These are phyloP conservation scores for Neonectria magnoliae DNA, from an alignment of 2,329 filamentous ascomycete genomes.

Conservation along the genomic window DNA sequence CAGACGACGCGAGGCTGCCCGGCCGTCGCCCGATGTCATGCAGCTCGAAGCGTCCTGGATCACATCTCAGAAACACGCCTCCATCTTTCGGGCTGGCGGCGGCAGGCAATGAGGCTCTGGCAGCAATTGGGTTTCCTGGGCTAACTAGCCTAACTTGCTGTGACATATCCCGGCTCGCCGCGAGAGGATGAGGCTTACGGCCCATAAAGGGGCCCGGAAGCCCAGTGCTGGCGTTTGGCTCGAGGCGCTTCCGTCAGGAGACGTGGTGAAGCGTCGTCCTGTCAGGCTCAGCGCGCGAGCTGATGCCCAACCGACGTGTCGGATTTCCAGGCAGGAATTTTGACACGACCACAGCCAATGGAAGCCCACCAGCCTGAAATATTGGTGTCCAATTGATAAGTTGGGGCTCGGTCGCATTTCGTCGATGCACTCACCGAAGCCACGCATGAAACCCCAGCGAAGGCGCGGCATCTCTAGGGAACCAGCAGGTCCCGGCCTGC, in stretches of 20 bases:
- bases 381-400: slow-evolving; percentile 21
- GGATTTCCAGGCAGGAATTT: not conserved
- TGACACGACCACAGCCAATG: slow-evolving; percentile 10
- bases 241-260: not conserved
- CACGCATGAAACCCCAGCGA: slow-evolving; percentile 15
- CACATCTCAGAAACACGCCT: not conserved
- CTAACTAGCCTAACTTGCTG: not conserved
- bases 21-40: slow-evolving; percentile 16
- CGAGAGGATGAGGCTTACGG: slow-evolving; percentile 12
- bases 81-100: not conserved
- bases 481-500: slow-evolving; percentile 12
- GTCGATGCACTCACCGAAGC: slow-evolving; percentile 16
- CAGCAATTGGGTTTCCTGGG: slow-evolving; percentile 21
- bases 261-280: slow-evolving; percentile 1
- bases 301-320: slow-evolving; percentile 25
- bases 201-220: slow-evolving; percentile 7
- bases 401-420: slow-evolving; percentile 14
- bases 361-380: slow-evolving; percentile 8
- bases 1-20: slow-evolving; percentile 16
- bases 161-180: not conserved
- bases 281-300: slow-evolving; percentile 11
- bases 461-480: slow-evolving; percentile 5
- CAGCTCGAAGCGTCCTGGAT: slow-evolving; percentile 3
- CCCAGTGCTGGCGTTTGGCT: slow-evolving; percentile 3
- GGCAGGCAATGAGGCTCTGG: slow-evolving; percentile 17